phyloP scores from a whole-genome alignment of 352 stramenopile genomes.

The Phytophthora niederhauseri region DNA sequence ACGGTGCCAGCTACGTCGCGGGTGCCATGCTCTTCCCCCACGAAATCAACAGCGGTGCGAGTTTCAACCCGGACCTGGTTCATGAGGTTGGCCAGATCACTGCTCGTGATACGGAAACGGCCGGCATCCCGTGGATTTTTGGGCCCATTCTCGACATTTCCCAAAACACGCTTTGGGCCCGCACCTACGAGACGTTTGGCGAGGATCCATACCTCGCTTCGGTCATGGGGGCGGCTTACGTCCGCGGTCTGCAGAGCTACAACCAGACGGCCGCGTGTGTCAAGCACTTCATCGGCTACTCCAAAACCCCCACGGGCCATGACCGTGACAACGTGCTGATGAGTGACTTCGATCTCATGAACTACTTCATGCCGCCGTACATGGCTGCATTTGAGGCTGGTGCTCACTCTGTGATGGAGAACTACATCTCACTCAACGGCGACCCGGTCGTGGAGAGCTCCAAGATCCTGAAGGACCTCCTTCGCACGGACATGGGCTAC shows the following conservation, averaged over 20 bases:
- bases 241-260: conserved; percentile 77
- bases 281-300: conserved; percentile 90
- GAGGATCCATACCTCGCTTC: conserved; percentile 88
- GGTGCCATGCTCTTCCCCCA: conserved; percentile 83
- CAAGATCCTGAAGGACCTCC: conserved; percentile 66
- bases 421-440: conserved; percentile 90
- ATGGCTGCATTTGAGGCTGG: conserved; percentile 71
- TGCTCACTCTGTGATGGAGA: conserved; percentile 89
- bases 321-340: conserved; percentile 18
- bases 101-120: conserved; percentile 80
- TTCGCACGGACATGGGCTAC: conserved; percentile 79
- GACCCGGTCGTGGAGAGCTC: conserved; percentile 83
- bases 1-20: conserved; percentile 87
- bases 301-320: conserved; percentile 32
- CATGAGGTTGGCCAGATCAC: conserved; percentile 64
- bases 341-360: conserved; percentile 65
- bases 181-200: conserved; percentile 93
- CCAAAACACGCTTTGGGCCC: conserved; percentile 81
- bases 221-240: conserved; percentile 65
- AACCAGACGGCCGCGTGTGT: conserved; percentile 74
- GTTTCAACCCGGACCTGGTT: conserved; percentile 83
- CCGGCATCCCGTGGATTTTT: conserved; percentile 90
- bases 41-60: conserved; percentile 86
- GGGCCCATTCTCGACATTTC: conserved; percentile 82
- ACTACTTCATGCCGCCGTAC: conserved; percentile 83